phyloP scores from a whole-genome alignment of 768 basidiomycete species.

The Lentinula edodes region DNA sequence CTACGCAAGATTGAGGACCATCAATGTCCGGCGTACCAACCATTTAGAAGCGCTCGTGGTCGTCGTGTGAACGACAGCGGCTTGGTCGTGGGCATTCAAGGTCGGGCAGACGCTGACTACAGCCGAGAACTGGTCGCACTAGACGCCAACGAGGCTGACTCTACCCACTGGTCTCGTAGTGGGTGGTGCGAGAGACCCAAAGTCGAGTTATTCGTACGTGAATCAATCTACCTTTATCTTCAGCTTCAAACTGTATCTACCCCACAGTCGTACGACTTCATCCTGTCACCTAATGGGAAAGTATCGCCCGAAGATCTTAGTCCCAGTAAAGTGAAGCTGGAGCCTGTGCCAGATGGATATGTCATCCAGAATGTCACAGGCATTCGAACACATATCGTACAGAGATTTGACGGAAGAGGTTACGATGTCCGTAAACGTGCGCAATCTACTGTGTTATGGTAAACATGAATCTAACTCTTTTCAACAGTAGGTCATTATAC shows the following conservation, averaged over 20 bases:
- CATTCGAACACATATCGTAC: conserved; percentile 71
- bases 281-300: conserved; percentile 59
- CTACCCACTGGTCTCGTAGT: conserved; percentile 54
- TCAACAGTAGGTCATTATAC: conserved; percentile 72
- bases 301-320: conserved; percentile 59
- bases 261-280: conserved; percentile 73
- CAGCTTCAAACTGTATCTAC: conserved; percentile 2
- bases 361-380: conserved; percentile 75
- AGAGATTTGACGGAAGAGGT: conserved; percentile 75
- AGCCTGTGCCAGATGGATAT: conserved; percentile 59
- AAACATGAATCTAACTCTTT: not conserved
- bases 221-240: not conserved
- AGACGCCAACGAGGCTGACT: conserved; percentile 41
- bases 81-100: conserved; percentile 63
- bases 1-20: conserved; percentile 59
- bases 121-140: conserved; percentile 64
- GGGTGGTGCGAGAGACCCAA: conserved; percentile 76
- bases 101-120: conserved; percentile 76
- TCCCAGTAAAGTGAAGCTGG: conserved; percentile 63
- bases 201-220: conserved; percentile 62
- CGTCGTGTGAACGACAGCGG: conserved; percentile 31
- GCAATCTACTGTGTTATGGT: conserved; percentile 19
- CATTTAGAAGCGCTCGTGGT: conserved; percentile 31
- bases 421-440: conserved; percentile 82
- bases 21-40: conserved; percentile 69